phyloP scores from a whole-genome alignment of 148 eudicot genomes.

The Rhododendron mucronatum region DNA sequence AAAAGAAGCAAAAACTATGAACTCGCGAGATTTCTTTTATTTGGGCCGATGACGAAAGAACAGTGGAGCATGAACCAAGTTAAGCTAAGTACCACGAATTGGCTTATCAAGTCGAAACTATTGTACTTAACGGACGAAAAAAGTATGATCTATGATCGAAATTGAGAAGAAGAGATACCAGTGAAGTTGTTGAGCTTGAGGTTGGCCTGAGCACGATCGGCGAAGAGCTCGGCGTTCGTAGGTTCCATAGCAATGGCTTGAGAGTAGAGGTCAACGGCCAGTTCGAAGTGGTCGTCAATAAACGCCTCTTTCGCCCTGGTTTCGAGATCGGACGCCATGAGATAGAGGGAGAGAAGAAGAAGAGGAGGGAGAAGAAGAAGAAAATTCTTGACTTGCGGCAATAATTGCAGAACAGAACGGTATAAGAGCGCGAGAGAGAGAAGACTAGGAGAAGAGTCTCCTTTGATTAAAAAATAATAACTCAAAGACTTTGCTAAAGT shows the following conservation, averaged over 20 bases:
- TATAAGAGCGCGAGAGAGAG: neutral
- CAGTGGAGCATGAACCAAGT: neutral
- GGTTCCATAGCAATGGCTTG: constrained; percentile 75
- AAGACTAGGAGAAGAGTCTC: neutral
- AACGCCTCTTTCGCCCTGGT: constrained; percentile 77
- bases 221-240: constrained; percentile 55
- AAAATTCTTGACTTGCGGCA: neutral
- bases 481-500: neutral
- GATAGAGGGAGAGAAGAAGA: neutral
- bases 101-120: neutral
- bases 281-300: constrained; percentile 94
- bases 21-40: no score
- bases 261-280: constrained; percentile 77
- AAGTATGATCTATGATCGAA: neutral
- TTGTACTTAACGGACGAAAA: neutral
- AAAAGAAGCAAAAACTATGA: no score
- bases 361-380: no score
- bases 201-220: constrained; percentile 96
- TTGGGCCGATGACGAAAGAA: no score
- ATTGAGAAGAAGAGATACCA: constrained; percentile 29
- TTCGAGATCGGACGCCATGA: constrained; percentile 70
- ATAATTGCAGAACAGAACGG: neutral
- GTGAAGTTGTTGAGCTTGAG: constrained; percentile 78
- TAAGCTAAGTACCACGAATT: neutral
- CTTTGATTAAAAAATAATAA: neutral